These are phyloP conservation scores for Cronartium quercuum DNA, from an alignment of 1,284 basidiomycete genomes.

Conservation along the genomic window DNA sequence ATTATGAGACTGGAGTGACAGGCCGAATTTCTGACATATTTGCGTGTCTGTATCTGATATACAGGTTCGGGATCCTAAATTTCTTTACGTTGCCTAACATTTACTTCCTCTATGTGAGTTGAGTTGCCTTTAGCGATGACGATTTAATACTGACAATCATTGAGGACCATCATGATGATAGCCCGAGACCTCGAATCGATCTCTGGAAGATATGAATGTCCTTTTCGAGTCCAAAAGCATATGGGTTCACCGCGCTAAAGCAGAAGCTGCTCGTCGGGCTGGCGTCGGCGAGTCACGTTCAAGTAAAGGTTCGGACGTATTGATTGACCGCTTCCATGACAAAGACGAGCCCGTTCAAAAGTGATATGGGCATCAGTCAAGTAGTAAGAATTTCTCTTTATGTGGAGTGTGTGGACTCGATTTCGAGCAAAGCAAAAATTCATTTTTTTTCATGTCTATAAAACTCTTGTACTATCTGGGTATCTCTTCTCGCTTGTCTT, in stretches of 20 bases:
- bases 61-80: conserved; percentile 33
- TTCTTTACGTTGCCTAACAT: conserved; percentile 37
- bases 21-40: not conserved
- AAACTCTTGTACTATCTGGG: not conserved
- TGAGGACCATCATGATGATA: conserved; percentile 57
- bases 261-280: not conserved
- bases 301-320: not conserved
- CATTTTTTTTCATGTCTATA: not conserved
- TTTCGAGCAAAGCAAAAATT: too few relatives aligned
- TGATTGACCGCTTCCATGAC: not conserved
- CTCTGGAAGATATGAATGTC: conserved; percentile 71
- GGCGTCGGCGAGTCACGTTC: not conserved
- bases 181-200: conserved; percentile 65
- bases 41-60: not conserved
- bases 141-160: not conserved
- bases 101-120: conserved; percentile 29
- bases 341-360: not conserved
- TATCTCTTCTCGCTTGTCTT: not conserved
- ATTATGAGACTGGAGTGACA: not conserved
- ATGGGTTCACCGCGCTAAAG: conserved; percentile 8
- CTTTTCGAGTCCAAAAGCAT: conserved; percentile 62
- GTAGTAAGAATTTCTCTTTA: too few relatives aligned
- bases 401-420: too few relatives aligned
- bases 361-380: too few relatives aligned
- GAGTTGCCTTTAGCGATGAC: not conserved